Evolutionary conservation across 2,329 filamentous ascomycete species (phyloP).

Genomic region (Rhynchosporium graminicola): DNA sequence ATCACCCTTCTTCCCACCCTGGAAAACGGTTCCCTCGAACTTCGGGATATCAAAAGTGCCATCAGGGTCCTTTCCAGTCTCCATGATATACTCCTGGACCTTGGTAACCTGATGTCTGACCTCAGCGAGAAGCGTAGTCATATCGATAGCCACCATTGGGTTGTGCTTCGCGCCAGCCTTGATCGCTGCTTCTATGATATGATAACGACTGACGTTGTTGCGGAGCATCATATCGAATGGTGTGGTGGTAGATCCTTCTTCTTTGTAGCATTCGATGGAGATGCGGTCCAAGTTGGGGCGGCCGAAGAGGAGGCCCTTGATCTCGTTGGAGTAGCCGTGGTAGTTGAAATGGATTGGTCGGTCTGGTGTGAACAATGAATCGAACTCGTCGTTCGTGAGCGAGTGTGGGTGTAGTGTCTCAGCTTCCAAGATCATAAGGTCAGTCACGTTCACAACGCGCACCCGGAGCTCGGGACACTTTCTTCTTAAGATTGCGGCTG

Average conservation of each 20-base stretch:
- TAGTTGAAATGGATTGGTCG: conserved; percentile 64
- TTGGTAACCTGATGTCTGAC: conserved; percentile 51
- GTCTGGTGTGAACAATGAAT: conserved; percentile 58
- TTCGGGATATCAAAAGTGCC: conserved; percentile 52
- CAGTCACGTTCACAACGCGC: conserved; percentile 65
- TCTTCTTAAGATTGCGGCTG: conserved; percentile 55
- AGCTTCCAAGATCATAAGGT: conserved; percentile 62
- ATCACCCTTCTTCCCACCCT: conserved; percentile 20
- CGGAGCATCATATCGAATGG: conserved; percentile 71
- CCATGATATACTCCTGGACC: conserved; percentile 53
- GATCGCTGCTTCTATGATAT: conserved; percentile 58
- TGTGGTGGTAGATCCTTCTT: conserved; percentile 67
- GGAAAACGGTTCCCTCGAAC: conserved; percentile 42
- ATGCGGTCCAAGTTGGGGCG: conserved; percentile 53
- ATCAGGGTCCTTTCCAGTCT: conserved; percentile 54
- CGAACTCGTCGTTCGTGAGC: conserved; percentile 53
- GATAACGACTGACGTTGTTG: conserved; percentile 60
- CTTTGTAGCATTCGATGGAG: conserved; percentile 59
- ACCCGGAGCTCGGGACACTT: conserved; percentile 55
- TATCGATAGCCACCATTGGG: conserved; percentile 46
- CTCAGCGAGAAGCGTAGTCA: conserved; percentile 50
- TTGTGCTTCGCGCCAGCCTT: conserved; percentile 50
- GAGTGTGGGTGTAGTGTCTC: conserved; percentile 60
- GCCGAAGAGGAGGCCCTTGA: conserved; percentile 63
- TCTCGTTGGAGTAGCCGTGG: conserved; percentile 62